Evolutionary conservation across 257 asterid genomes (phyloP), one percentile per base, ranked within the genome.

Genomic region (Orobanche coerulescens): DNA sequence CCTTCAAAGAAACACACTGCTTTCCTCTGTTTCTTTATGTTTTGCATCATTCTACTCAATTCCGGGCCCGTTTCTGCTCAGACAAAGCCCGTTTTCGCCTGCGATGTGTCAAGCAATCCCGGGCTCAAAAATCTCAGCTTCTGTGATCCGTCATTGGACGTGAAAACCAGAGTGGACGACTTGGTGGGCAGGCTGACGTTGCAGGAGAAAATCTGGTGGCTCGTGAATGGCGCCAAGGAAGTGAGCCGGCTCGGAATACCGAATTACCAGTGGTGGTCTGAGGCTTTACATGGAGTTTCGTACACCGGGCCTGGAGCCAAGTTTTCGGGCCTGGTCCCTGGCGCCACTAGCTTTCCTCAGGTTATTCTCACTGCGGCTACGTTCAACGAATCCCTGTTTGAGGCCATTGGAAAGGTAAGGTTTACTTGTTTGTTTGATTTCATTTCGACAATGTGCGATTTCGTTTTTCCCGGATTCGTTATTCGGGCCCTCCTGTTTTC

Each of bases 231-330:
- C 2, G 75, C 94, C 0, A 66, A 65, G 40, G 85, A 81, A 0
- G 78, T 79, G n/a, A 70, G 73, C 12, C 54, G 91, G 33, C 84
- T 87, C 4, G 95, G 95, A 0, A 80, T 87, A 11, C 94, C 95
- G 23, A 60, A 55, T 26, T 87, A 87, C 66, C 84, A 84, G 49
- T 87, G 95, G 95, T 87, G 95, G 95, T 87, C 95, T 4, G 95
- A 87, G 74, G 91, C 94, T 8, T 59, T 87, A 53, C 95, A 87
- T 49, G 95, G 95, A 4, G 81, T 87, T 2, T 80, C 95, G 0
- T 58, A 67, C 16, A 57, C 60, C 31, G 95, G 95, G 10, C 87
- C 85, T 0, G 95, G 95, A 0, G 65, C 80, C 34, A 62, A 43
- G 64, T 87, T 87, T 10, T 7, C 76, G 18, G 30, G 67, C 66